Base-by-base conservation (phyloP, 208 protist species). In the Leishmania tarentolae region DNA sequence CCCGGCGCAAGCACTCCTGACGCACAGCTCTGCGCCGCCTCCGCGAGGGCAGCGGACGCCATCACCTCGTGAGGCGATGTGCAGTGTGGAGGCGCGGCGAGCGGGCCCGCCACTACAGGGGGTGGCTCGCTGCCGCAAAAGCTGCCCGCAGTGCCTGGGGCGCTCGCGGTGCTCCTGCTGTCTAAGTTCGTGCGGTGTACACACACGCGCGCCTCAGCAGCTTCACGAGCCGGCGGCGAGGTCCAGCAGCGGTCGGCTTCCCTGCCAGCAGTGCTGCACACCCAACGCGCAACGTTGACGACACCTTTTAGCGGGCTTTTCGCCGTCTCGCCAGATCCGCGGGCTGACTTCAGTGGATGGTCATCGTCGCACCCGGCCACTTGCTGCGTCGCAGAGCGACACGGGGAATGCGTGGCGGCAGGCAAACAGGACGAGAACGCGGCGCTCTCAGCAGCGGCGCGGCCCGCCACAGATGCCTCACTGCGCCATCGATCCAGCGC, bases 211-310 rank as follows among this genome's bases (percentile, higher is more conserved):
- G 42, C 19, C 68, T 21, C 40, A 35, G 42, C 17, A 75, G 47
- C 47, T 53, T 46, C 47, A n/a, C 71, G n/a, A 2, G 0, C 37
- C 3, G 31, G n/a, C 24, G 57, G 37, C 46, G 76, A 42, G 21
- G 76, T 9, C 4, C 44, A 40, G 8, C 71, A 47, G 31, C 78
- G 13, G 63, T 76, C 77, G 52, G 42, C 59, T 13, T 79, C 63
- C 53, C 65, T 15, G 13, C 37, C 44, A 31, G 75, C 35, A 31
- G 82, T 82, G 3, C 46, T 17, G 13, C 59, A 77, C 63, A 85
- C 72, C 76, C 82, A 85, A 3, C 77, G 77, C 3, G 81, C 77
- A 61, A 74, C 50, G 77, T 85, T 57, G 6, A 85, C 82, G 35
- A 70, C 82, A 52, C 82, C 82, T 21, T 59, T 78, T 35, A 68